Evolutionary conservation across 257 asterid species (phyloP), one percentile per base, ranked within the genome.

Genomic region (Penstemon barbatus): DNA sequence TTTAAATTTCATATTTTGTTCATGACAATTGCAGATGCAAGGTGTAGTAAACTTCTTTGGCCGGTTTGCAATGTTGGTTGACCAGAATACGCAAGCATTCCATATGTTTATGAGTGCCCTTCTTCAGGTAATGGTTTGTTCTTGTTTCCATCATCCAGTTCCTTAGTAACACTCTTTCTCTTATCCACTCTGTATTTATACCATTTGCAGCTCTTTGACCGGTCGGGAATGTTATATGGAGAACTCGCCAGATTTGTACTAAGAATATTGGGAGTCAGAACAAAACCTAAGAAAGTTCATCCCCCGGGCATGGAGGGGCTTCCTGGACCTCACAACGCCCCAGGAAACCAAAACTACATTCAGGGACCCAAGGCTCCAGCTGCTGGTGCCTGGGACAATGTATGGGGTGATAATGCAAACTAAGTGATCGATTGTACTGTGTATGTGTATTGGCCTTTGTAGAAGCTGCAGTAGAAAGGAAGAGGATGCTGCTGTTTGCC

Each of bases 61-160:
- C 49, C 88, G 98, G 48, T 42, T 92, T 53, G 88, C 98, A 56
- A 78, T 92, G 76, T 66, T 92, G 82, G 85, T 88, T 6, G 97
- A 92, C 89, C 98, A 92, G 77, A 92, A 92, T 73, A 90, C 97
- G 33, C 97, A 92, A 79, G 97, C 98, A 10, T 90, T 92, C 76
- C 97, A 92, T 68, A 80, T 90, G 98, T 90, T 92, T 75, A 88
- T 90, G 91, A 52, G 84, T 38, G 91, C 96, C 73, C 90, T 88
- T 74, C 96, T 92, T 77, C 96, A 89, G 98, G 98, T 92, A 84
- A 54, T 63, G 5, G 13, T 39, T 63, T 70, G 42, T 55, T 61
- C 69, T 41, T 62, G 49, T 63, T 39, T 43, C 53, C 55, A 46
- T 10, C 55, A 48, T 46, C 37, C 53, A 52, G 4, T 60, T n/a